Conservation (phyloP, 331 rosid species). For the Stylosanthes scabra region DNA sequence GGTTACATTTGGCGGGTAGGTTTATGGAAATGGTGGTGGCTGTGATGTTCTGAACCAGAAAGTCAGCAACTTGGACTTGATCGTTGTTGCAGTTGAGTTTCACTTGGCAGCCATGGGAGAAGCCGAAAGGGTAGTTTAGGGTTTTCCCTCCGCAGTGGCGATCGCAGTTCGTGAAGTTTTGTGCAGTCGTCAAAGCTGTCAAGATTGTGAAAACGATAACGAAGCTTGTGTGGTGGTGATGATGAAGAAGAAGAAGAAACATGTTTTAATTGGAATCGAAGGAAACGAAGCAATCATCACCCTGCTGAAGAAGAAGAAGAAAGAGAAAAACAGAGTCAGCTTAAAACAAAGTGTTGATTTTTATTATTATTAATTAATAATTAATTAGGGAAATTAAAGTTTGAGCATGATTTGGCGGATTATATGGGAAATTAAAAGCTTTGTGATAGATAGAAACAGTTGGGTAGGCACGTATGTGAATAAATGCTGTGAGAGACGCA, state of each 20-base stretch:
- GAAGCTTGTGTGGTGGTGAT: constrained; percentile 12
- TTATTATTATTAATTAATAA: too few relatives aligned
- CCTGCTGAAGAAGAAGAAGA: constrained; percentile 19
- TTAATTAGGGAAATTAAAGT: too few relatives aligned
- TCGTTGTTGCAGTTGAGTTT: constrained; percentile 31
- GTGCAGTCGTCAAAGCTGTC: constrained; percentile 40
- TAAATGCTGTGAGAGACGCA: too few relatives aligned
- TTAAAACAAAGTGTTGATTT: too few relatives aligned
- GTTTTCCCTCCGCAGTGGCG: constrained; percentile 40
- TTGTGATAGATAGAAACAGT: too few relatives aligned
- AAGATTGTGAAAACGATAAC: constrained; percentile 39
- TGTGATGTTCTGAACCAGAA: constrained; percentile 60
- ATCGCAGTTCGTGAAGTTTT: constrained; percentile 13
- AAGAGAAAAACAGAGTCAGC: background rate
- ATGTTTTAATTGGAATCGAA: constrained; percentile 41
- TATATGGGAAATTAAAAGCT: too few relatives aligned
- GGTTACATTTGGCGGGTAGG: constrained; percentile 57
- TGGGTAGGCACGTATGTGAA: too few relatives aligned
- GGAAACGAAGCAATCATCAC: constrained; percentile 45
- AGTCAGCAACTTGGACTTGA: constrained; percentile 37
- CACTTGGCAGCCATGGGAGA: constrained; percentile 50
- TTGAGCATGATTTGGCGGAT: too few relatives aligned
- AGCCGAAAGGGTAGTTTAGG: constrained; percentile 71
- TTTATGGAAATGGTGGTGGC: constrained; percentile 51
- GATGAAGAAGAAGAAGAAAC: constrained; percentile 42